Evolutionary conservation across 768 basidiomycete species (phyloP).

Genomic region (Daedaleopsis sinensis): DNA sequence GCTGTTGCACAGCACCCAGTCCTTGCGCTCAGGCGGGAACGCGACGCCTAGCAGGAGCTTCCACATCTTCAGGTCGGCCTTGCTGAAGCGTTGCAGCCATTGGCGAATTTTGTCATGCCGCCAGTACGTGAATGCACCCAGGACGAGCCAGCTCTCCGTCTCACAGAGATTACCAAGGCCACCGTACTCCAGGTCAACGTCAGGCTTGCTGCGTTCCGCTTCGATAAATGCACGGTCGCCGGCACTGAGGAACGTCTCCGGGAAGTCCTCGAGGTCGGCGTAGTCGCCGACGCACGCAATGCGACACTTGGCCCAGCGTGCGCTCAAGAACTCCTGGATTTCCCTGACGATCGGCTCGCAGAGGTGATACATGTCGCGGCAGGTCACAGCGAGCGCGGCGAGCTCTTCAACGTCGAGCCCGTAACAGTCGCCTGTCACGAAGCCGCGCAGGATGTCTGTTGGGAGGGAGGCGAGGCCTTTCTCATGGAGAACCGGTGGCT

Average conservation of each 20-base stretch:
- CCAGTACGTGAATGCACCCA: too few relatives aligned
- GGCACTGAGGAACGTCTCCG: background rate
- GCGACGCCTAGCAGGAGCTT: background rate
- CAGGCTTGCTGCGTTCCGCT: background rate
- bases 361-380: constrained; percentile 19
- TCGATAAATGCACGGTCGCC: background rate
- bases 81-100: background rate
- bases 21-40: constrained; percentile 2
- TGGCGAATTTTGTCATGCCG: background rate
- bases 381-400: constrained; percentile 50
- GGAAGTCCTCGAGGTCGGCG: constrained; percentile 16
- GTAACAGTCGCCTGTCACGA: constrained; percentile 42
- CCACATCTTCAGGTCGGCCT: background rate
- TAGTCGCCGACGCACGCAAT: constrained; percentile 78
- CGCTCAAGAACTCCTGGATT: background rate
- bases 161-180: background rate
- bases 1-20: constrained; percentile 10
- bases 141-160: background rate
- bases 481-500: background rate
- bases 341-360: background rate
- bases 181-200: background rate
- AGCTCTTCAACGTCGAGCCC: constrained; percentile 70
- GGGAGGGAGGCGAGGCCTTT: constrained; percentile 34
- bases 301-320: constrained; percentile 7
- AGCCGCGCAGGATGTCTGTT: constrained; percentile 27